phyloP scores from a whole-genome alignment of 1,284 basidiomycete species.

The Malassezia cuniculi region DNA sequence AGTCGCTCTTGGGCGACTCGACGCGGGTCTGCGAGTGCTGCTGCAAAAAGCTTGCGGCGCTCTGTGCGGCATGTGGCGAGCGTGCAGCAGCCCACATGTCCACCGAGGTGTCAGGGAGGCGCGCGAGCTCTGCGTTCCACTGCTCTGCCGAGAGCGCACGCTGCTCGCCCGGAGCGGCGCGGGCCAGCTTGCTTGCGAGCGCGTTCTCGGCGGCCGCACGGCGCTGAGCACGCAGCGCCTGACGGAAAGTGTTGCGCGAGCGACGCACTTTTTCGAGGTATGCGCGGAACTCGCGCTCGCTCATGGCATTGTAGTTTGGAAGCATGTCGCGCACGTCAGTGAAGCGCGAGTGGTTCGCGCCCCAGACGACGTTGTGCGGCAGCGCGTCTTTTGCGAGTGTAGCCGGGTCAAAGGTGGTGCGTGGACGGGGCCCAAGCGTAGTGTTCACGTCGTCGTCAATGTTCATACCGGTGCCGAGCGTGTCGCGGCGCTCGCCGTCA shows the following conservation, averaged over 20 bases:
- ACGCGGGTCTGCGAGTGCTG: constrained; percentile 17
- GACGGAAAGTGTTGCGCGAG: constrained; percentile 17
- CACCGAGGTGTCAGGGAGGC: constrained; percentile 13
- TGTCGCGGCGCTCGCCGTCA: constrained; percentile 12
- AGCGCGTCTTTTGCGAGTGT: constrained; percentile 1
- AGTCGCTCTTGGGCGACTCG: constrained; percentile 6
- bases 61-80: constrained; percentile 16
- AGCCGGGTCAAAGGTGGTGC: constrained; percentile 15
- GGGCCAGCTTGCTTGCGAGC: constrained; percentile 17
- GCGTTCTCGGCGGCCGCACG: constrained; percentile 17
- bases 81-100: constrained; percentile 22
- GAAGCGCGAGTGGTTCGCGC: constrained; percentile 16
- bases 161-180: constrained; percentile 14
- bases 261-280: constrained; percentile 22
- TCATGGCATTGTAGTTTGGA: constrained; percentile 32
- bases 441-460: constrained; percentile 10
- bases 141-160: constrained; percentile 19
- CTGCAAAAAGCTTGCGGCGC: constrained; percentile 23
- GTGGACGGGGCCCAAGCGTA: constrained; percentile 18
- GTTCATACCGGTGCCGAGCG: constrained; percentile 1
- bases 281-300: constrained; percentile 24
- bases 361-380: constrained; percentile 13
- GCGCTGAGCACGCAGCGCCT: constrained; percentile 14
- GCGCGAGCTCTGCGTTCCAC: constrained; percentile 8
- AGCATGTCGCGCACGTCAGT: constrained; percentile 22